phyloP scores from a whole-genome alignment of 2,329 filamentous ascomycete genomes.

The Fusarium lateritium region DNA sequence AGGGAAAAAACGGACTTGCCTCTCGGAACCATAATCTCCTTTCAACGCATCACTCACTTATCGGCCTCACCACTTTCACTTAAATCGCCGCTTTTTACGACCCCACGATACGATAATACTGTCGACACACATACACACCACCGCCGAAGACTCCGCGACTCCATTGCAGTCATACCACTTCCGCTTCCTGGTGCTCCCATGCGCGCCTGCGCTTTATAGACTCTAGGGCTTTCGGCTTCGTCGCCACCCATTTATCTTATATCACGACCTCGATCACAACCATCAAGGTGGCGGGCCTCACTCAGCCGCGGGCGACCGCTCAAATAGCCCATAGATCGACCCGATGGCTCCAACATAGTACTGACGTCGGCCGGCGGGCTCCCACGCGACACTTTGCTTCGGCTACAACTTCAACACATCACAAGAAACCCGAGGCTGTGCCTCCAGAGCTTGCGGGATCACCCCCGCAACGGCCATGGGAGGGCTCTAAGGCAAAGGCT shows the following conservation, averaged over 20 bases:
- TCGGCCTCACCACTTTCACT: slow-evolving; percentile 26
- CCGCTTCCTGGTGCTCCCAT: not conserved
- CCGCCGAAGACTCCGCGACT: not conserved
- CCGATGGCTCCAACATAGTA: slow-evolving; percentile 60
- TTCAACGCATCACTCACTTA: slow-evolving; percentile 29
- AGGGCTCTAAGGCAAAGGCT: slow-evolving; percentile 18
- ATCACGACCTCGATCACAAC: slow-evolving; percentile 18
- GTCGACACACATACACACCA: not conserved
- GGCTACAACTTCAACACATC: slow-evolving; percentile 46
- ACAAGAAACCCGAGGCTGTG: slow-evolving; percentile 43
- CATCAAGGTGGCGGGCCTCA: slow-evolving; percentile 55
- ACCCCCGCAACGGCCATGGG: slow-evolving; percentile 44
- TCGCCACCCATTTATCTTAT: slow-evolving; percentile 22
- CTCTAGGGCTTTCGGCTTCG: slow-evolving; percentile 20
- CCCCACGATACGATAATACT: not conserved
- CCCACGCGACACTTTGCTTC: slow-evolving; percentile 53
- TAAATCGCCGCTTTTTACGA: slow-evolving; percentile 10
- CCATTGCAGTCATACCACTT: not conserved
- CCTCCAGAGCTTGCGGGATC: slow-evolving; percentile 38
- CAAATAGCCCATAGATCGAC: slow-evolving; percentile 56
- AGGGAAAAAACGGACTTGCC: slow-evolving; percentile 46
- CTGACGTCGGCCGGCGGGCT: slow-evolving; percentile 56
- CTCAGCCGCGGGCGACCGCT: slow-evolving; percentile 61
- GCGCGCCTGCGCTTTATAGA: slow-evolving; percentile 28
- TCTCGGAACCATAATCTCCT: slow-evolving; percentile 21